Evolutionary conservation across 371 early-diverging fungal genomes (phyloP), one percentile per base, ranked within the genome.

Genomic region (Choanephora cucurbitarum): DNA sequence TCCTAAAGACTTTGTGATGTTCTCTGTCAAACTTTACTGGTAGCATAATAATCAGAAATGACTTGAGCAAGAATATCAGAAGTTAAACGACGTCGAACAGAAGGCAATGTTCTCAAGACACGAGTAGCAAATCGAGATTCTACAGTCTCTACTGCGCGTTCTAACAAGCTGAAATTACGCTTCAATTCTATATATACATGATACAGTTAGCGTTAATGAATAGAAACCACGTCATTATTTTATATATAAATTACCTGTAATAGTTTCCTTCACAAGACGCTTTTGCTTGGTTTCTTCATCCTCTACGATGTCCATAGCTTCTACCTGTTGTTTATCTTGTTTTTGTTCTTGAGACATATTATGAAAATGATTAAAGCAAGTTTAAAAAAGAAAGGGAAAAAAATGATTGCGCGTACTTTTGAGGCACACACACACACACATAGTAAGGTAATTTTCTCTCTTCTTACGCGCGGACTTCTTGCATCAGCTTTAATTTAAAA

Each of bases 71-170:
- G 76, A 24, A 86, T 75, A 17, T 75, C 75, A n/a, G 82, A 72
- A 40, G 83, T 88, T 43, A 96, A 69, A 15, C 90, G 86, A 70
- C 85, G 88, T 57, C 98, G 87, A 52, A 94, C 72, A 1, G 88
- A 79, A 32, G 90, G 85, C 19, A 90, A 81, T 9, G 88, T 84
- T 52, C 98, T 84, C 54, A 96, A 62, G 7, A 91, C 97, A 51
- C 98, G 89, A 14, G 92, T 88, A 10, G 89, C 89, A 67, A 90
- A 96, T 37, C 95, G 88, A 28, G 89, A 67, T 70, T 97, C 98
- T 43, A 90, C 75, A 3, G 90, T 84, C 17, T 89, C 78, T 3
- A 92, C 95, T 37, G 91, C 90, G 51, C 90, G 81, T 66, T 93
- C 92, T 62, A 97, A 70, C 40, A 96, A 74, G 22, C 64, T 51